A percentile compares a stretch with the other conserved stretches of the same genome.
These are phyloP conservation scores for Penicillium flavigenum DNA, from an alignment of 495 filamentous ascomycete genomes.

Conservation along the genomic window DNA sequence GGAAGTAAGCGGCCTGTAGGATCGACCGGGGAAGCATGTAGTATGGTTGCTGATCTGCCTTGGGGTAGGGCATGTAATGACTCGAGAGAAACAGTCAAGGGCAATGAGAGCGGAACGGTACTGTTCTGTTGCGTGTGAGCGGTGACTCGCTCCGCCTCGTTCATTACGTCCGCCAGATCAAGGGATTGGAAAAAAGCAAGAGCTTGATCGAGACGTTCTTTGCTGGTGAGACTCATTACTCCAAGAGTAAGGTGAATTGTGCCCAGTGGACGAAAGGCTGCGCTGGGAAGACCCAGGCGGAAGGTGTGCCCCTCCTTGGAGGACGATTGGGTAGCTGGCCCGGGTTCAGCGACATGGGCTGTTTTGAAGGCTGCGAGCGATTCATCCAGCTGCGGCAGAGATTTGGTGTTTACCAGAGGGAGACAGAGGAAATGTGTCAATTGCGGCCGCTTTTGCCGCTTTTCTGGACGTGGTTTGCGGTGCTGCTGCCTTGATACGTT, in stretches of 20 bases:
- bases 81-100: constrained; percentile 38
- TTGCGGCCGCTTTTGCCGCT: constrained; percentile 40
- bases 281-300: constrained; percentile 46
- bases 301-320: constrained; percentile 21
- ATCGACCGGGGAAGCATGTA: constrained; percentile 60
- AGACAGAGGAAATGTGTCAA: constrained; percentile 91
- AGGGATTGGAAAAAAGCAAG: constrained; percentile 53
- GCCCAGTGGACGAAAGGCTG: constrained; percentile 72
- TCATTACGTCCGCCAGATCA: constrained; percentile 52
- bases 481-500: constrained; percentile 9
- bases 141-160: constrained; percentile 23
- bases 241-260: constrained; percentile 85
- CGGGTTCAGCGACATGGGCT: constrained; percentile 42
- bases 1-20: constrained; percentile 50
- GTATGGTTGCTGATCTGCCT: constrained; percentile 44
- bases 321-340: constrained; percentile 12
- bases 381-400: constrained; percentile 60
- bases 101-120: neutral
- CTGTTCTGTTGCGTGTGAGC: neutral
- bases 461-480: constrained; percentile 19
- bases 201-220: constrained; percentile 58
- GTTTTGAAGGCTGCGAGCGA: constrained; percentile 61
- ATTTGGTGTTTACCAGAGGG: constrained; percentile 65
- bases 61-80: constrained; percentile 39
- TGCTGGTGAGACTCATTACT: constrained; percentile 71